These are phyloP conservation scores for Setaria viridis DNA, from an alignment of 202 grass and related monocot genomes.

Conservation along the genomic window DNA sequence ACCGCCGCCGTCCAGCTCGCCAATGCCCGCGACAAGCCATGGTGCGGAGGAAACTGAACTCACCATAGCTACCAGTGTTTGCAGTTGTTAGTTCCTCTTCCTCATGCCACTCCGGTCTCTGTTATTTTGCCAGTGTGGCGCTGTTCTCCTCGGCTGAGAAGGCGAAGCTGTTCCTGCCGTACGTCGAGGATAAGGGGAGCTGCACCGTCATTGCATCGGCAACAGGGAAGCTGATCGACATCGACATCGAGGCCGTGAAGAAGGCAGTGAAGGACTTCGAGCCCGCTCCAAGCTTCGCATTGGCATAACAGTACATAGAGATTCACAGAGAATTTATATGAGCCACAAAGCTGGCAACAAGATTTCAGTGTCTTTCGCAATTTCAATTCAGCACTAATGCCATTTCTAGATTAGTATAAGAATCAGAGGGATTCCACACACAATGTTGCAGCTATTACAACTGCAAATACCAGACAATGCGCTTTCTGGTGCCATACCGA, in stretches of 20 bases:
- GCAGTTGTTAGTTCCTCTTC: not conserved
- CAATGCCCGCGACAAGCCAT: conserved; percentile 79
- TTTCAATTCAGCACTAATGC: not conserved
- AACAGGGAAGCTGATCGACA: conserved; percentile 71
- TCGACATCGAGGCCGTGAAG: conserved; percentile 72
- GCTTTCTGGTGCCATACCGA: not conserved
- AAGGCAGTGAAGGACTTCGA: conserved; percentile 55
- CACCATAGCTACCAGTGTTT: not conserved
- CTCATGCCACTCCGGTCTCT: not conserved
- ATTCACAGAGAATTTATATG: conserved; percentile 23
- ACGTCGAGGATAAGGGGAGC: conserved; percentile 54
- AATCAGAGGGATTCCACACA: not conserved
- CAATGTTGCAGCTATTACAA: not conserved
- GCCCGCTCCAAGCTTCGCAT: conserved; percentile 60
- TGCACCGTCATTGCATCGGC: conserved; percentile 62
- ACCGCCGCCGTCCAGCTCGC: conserved; percentile 88
- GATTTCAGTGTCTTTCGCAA: not conserved
- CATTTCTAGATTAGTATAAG: not conserved
- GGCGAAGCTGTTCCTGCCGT: conserved; percentile 72
- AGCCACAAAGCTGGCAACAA: not conserved
- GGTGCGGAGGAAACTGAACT: conserved; percentile 42
- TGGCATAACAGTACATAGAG: conserved; percentile 58
- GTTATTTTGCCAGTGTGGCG: conserved; percentile 54
- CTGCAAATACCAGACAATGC: not conserved
- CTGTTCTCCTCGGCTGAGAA: conserved; percentile 82